Percentiles rank a stretch among this genome's conserved stretches.
These are phyloP conservation scores for Dioszegia hungarica DNA, from an alignment of 768 basidiomycete species.

Conservation along the genomic window DNA sequence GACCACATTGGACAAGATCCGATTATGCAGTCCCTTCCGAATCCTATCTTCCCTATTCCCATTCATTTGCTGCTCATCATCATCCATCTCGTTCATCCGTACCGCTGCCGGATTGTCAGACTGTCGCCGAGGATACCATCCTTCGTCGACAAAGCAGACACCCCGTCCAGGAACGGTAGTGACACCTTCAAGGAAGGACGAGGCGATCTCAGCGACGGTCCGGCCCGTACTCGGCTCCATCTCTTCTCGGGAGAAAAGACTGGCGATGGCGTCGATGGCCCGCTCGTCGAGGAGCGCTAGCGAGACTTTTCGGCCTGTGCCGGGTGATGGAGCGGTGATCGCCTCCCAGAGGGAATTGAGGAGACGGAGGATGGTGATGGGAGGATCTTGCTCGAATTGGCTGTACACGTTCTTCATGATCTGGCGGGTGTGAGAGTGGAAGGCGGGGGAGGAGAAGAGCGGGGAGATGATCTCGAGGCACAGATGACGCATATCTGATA, in stretches of 20 bases:
- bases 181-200: slow-evolving; percentile 80
- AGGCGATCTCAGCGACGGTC: slow-evolving; percentile 58
- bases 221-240: slow-evolving; percentile 59
- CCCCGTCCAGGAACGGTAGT: slow-evolving; percentile 76
- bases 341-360: slow-evolving; percentile 38
- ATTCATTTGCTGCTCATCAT: slow-evolving; percentile 54
- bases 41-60: slow-evolving; percentile 22
- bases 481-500: slow-evolving; percentile 42
- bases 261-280: slow-evolving; percentile 55
- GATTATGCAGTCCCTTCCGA: slow-evolving; percentile 58
- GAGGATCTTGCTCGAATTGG: slow-evolving; percentile 38
- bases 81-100: slow-evolving; percentile 46
- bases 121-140: slow-evolving; percentile 81
- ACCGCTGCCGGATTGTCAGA: slow-evolving; percentile 11
- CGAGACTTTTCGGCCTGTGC: slow-evolving; percentile 34
- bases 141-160: slow-evolving; percentile 79
- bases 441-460: slow-evolving; percentile 31
- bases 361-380: slow-evolving; percentile 38
- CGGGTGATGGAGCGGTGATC: slow-evolving; percentile 27
- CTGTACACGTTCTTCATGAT: slow-evolving; percentile 38
- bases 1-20: slow-evolving; percentile 71
- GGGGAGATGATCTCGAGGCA: slow-evolving; percentile 36
- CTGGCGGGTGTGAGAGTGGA: slow-evolving; percentile 36
- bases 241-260: slow-evolving; percentile 64
- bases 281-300: slow-evolving; percentile 39